Evolutionary conservation across 2,329 filamentous ascomycete genomes (phyloP), one percentile per base, ranked within the genome.

Genomic region (Harringtonia lauricola): DNA sequence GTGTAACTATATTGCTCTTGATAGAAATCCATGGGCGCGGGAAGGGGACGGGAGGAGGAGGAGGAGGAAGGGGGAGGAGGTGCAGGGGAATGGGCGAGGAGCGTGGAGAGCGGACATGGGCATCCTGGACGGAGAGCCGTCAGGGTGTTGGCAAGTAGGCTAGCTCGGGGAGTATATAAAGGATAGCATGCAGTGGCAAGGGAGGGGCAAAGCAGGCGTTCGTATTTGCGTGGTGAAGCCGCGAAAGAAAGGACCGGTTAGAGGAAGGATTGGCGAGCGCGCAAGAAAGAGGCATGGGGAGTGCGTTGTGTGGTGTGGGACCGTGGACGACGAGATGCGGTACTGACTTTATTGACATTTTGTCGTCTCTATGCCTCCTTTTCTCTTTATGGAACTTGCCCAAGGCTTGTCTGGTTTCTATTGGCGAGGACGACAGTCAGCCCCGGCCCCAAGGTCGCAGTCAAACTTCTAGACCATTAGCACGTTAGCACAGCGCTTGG

Each of bases 1-100:
- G 62, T 63, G 59, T 60, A 61, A 66, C 66, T 54, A 36, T 50
- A 45, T 29, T 53, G 49, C 37, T 53, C 51, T 39, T 50, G 48
- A 39, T 52, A 53, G 31, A 53, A 53, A 44, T 52, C 46, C 44
- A 48, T 48, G 36, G 34, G 19, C n/a, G 44, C 18, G 33, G 34
- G 34, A 17, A 41, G 40, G 39, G 36, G 35, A 35, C 37, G 48
- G 35, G 37, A 28, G 37, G 40, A 44, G 41, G 31, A 30, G 46
- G 43, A 43, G 36, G 26, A 34, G 47, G 45, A 44, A 36, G 21
- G 26, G 22, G 18, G 14, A 9, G 18, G 33, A 3, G 35, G 13
- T 21, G 43, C n/a, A 33, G n/a, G n/a, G n/a, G n/a, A n/a, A n/a
- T n/a, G n/a, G n/a, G n/a, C n/a, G n/a, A n/a, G n/a, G n/a, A n/a